These are phyloP conservation scores for Gryganskiella cystojenkinii DNA, from an alignment of 192 early-diverging fungal genomes.

Conservation along the genomic window DNA sequence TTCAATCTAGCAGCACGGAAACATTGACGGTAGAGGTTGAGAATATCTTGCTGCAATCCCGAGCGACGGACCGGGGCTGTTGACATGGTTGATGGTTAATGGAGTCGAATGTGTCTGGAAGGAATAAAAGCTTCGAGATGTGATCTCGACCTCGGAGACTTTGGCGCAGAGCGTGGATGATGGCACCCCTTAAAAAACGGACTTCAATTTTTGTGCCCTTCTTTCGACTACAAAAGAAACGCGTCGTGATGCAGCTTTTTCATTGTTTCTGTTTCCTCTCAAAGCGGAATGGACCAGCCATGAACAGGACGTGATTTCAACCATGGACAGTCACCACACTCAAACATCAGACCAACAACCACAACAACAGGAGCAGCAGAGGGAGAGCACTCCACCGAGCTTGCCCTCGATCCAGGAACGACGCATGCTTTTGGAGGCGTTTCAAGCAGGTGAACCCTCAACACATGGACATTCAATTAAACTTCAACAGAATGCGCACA, in stretches of 20 bases:
- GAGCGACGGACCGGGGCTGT: constrained; percentile 59
- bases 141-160: no score
- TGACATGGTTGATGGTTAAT: constrained; percentile 11
- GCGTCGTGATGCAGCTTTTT: no score
- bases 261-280: no score
- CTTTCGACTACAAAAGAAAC: no score
- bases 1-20: constrained; percentile 72
- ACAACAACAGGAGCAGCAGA: constrained; percentile 2
- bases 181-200: no score
- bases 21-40: constrained; percentile 76
- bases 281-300: not conserved
- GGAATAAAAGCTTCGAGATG: no score
- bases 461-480: not conserved
- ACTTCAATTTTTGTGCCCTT: not conserved
- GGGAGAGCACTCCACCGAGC: not conserved
- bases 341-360: not conserved
- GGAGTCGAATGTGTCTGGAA: no score
- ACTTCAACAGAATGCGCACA: not conserved
- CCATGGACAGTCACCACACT: not conserved
- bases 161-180: no score
- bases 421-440: constrained; percentile 31
- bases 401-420: constrained; percentile 38
- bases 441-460: constrained; percentile 27
- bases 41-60: constrained; percentile 72
- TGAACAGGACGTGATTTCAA: no score